Evolutionary conservation across 148 eudicot species (phyloP).

Genomic region (Limonium bicolor): DNA sequence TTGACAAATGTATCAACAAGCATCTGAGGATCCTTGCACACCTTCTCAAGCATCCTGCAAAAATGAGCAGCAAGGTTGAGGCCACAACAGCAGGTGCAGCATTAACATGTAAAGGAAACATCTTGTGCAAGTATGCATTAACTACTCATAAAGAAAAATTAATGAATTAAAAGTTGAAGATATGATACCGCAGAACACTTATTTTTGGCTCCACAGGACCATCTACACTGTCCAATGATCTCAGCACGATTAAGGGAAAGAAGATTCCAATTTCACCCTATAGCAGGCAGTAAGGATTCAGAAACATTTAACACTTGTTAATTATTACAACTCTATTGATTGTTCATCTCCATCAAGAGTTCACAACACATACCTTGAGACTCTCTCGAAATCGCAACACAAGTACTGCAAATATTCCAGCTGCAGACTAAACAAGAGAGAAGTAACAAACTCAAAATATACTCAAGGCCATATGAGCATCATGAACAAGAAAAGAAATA

Average conservation of each 20-base stretch:
- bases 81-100: too few relatives aligned
- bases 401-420: conserved; percentile 83
- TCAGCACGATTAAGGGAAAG: conserved; percentile 83
- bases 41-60: conserved; percentile 96
- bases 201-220: conserved; percentile 46
- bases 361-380: conserved; percentile 44
- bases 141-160: conserved; percentile 4
- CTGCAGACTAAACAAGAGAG: conserved; percentile 57
- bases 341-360: not conserved
- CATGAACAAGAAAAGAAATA: not conserved
- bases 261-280: conserved; percentile 95
- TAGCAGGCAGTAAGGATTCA: conserved; percentile 8
- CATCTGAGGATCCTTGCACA: conserved; percentile 88
- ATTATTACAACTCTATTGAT: not conserved
- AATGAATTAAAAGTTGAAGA: not conserved
- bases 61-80: conserved; percentile 3
- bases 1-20: conserved; percentile 93
- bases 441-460: conserved; percentile 1
- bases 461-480: not conserved
- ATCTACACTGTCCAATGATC: conserved; percentile 73
- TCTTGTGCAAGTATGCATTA: too few relatives aligned
- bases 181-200: conserved; percentile 60
- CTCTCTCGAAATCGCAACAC: conserved; percentile 78
- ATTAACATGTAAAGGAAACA: too few relatives aligned
- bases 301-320: not conserved